A percentile compares a stretch with the other conserved stretches of the same genome.
Evolutionary conservation across 2,329 filamentous ascomycete species (phyloP).

Genomic region (Dothistroma septosporum): DNA sequence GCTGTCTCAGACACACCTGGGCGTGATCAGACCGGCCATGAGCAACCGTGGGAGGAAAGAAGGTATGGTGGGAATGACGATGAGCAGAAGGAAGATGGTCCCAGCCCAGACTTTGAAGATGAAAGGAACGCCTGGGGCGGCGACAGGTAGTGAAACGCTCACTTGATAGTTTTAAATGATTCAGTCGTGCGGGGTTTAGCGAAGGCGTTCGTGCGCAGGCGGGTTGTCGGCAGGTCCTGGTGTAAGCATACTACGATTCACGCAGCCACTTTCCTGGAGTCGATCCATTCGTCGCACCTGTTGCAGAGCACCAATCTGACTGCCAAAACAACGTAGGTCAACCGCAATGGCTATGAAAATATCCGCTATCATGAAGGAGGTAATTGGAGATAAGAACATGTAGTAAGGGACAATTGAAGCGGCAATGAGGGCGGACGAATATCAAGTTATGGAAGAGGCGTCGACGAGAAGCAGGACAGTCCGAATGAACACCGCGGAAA

Average conservation of each 20-base stretch:
- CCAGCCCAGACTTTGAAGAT: slow-evolving; percentile 27
- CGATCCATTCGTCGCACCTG: too few relatives aligned
- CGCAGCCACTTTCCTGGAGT: too few relatives aligned
- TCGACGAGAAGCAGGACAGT: too few relatives aligned
- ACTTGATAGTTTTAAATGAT: neutral
- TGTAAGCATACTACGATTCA: neutral
- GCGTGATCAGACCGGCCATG: slow-evolving; percentile 24
- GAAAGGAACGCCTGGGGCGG: slow-evolving; percentile 27
- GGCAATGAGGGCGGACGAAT: too few relatives aligned
- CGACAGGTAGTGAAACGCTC: slow-evolving; percentile 3
- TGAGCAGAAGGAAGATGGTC: slow-evolving; percentile 1
- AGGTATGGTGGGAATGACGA: slow-evolving; percentile 11
- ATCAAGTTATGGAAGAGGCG: too few relatives aligned
- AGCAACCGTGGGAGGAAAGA: slow-evolving; percentile 34
- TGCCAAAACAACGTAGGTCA: too few relatives aligned
- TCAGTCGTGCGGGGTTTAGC: neutral
- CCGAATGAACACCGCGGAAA: too few relatives aligned
- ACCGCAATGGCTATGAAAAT: too few relatives aligned
- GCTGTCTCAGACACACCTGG: slow-evolving; percentile 19
- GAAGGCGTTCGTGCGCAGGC: neutral
- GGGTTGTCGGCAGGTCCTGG: neutral
- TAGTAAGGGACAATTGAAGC: too few relatives aligned
- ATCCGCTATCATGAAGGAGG: too few relatives aligned
- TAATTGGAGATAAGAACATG: too few relatives aligned
- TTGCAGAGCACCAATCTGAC: too few relatives aligned